Evolutionary conservation across 116 monocot species (phyloP).

Genomic region (Zostera marina): DNA sequence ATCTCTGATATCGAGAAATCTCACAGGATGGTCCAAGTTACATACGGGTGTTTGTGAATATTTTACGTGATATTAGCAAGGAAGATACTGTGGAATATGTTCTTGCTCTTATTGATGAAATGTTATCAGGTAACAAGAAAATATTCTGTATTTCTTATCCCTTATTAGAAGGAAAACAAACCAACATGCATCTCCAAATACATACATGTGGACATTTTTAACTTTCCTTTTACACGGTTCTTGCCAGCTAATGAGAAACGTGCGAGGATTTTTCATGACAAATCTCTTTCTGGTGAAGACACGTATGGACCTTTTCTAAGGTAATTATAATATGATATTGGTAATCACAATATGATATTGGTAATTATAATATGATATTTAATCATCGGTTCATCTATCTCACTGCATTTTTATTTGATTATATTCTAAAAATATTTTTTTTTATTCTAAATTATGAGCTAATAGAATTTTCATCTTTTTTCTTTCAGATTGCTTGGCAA

Average conservation of each 20-base stretch:
- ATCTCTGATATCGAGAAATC: not conserved
- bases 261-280: conserved; percentile 83
- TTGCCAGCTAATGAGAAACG: conserved; percentile 76
- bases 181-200: no score
- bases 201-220: no score
- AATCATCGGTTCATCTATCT: not conserved
- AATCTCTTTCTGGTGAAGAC: conserved; percentile 59
- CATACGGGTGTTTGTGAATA: conserved; percentile 75
- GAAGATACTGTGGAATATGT: conserved; percentile 97
- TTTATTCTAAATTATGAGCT: not conserved
- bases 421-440: not conserved
- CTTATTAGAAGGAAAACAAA: no score
- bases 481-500: conserved; percentile 69
- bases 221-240: not conserved
- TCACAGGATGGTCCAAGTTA: conserved; percentile 88
- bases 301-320: conserved; percentile 80
- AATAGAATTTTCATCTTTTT: not conserved
- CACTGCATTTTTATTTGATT: not conserved
- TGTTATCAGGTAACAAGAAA: conserved; percentile 49
- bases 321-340: conserved; percentile 21
- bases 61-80: conserved; percentile 75
- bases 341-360: conserved; percentile 20
- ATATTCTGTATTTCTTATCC: not conserved
- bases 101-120: conserved; percentile 95
- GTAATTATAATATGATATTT: conserved; percentile 17